Base-by-base conservation (phyloP, 148 eudicot genomes). In the Camellia granthamiana region DNA sequence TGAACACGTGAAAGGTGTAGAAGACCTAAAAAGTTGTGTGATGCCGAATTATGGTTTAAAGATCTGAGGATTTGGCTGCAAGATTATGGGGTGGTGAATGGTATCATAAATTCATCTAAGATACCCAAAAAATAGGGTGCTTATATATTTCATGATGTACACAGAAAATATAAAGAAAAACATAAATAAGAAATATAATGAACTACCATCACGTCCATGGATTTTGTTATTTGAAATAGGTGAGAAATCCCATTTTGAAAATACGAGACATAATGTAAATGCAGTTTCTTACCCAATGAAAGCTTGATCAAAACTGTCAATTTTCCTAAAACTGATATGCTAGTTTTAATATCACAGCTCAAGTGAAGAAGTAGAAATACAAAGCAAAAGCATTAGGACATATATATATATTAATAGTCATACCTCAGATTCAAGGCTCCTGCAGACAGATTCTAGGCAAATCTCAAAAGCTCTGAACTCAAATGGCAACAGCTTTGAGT, bases 361-460 rank as follows among this genome's bases (percentile, higher is more conserved):
- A 3, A 60, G 19, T 60, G 63, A 60, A 60, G 21, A 43, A 56
- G 15, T 56, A 9, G 12, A 9, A 56, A 56, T 56, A 56, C 60
- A 56, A 9, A 43, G 72, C 9, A 13, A 42, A 42, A 68, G 42
- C 49, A 15, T 42, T 2, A 42, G 49, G 13, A 14, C 72, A 68
- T 41, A 23, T 23, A 23, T 23, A 15, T 23, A 23, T 70, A 18
- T 12, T 19, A 3, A 55, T 47, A 70, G 7, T 72, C 63, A 74
- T 23, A 74, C 63, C 77, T 55, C 77, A 43, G 46, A 54, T 54
- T 74, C 77, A 74, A 54, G 77, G 51, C 44, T 54, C 77, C 8
- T 55, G 63, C 77, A 55, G 46, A 74, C 77, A 30, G 47, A 74
- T 55, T 74, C 77, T 30, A 74, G 63, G 63, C 77, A 74, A 30